Evolutionary conservation across 768 basidiomycete species (phyloP).

Genomic region (Trametes maxima): DNA sequence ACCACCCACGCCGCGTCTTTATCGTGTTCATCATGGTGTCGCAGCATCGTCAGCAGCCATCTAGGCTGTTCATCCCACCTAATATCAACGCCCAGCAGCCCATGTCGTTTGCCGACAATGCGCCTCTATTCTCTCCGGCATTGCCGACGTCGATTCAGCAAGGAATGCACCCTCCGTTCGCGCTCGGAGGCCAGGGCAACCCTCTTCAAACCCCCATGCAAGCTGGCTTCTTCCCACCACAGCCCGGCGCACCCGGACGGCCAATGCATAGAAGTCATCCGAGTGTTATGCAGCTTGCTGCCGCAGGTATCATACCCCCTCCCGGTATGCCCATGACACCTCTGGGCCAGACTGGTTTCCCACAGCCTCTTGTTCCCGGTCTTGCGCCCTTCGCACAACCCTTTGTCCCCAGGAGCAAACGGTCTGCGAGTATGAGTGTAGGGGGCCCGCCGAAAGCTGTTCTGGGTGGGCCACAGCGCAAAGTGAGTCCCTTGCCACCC

Average conservation of each 20-base stretch:
- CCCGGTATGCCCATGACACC: conserved; percentile 59
- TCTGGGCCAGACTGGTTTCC: conserved; percentile 58
- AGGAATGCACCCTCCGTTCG: conserved; percentile 56
- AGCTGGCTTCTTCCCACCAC: conserved; percentile 54
- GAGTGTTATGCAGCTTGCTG: conserved; percentile 66
- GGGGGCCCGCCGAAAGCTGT: conserved; percentile 90
- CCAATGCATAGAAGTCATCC: conserved; percentile 59
- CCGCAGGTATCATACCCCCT: conserved; percentile 60
- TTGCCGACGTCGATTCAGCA: conserved; percentile 62
- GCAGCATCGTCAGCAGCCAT: conserved; percentile 46
- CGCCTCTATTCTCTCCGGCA: conserved; percentile 64
- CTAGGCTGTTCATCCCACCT: conserved; percentile 60
- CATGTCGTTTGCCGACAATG: conserved; percentile 43
- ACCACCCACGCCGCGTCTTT: background rate
- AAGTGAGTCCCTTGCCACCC: conserved; percentile 68
- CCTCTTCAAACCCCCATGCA: conserved; percentile 77
- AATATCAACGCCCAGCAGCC: conserved; percentile 60
- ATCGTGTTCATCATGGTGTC: conserved; percentile 24
- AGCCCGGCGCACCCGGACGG: conserved; percentile 51
- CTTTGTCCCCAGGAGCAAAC: conserved; percentile 62
- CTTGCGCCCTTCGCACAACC: conserved; percentile 42
- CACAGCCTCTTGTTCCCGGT: conserved; percentile 43
- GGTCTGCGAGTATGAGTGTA: conserved; percentile 67
- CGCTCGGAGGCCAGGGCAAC: conserved; percentile 34
- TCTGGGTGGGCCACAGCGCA: conserved; percentile 77